phyloP scores from a whole-genome alignment of 257 asterid species.

The Rhazya stricta region DNA sequence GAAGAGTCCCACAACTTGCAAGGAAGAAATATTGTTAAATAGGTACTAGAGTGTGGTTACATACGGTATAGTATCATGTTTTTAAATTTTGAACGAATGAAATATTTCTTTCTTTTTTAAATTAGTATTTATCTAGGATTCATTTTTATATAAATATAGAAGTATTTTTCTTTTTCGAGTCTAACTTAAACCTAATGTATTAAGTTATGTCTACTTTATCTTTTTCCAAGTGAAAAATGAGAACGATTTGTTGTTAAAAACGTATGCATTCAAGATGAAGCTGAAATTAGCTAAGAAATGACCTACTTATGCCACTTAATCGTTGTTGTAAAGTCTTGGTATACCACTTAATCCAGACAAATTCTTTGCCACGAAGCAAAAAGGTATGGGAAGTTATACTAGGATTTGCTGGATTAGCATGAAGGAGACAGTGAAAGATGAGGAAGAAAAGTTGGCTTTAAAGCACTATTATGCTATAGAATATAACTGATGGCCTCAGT shows the following conservation, averaged over 20 bases:
- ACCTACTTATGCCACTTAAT: not conserved
- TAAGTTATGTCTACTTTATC: not conserved
- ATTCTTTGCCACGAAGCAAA: conserved; percentile 2
- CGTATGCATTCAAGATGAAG: too few relatives aligned
- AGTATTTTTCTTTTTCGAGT: not conserved
- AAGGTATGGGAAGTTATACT: not conserved
- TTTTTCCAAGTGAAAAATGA: not conserved
- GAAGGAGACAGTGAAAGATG: conserved; percentile 1
- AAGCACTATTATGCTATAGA: not conserved
- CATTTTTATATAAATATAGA: not conserved
- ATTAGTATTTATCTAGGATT: not conserved
- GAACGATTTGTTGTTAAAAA: not conserved
- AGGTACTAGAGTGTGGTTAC: too few relatives aligned
- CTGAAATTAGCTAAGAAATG: not conserved
- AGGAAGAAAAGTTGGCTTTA: not conserved
- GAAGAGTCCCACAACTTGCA: not conserved
- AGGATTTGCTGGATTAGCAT: conserved; percentile 1
- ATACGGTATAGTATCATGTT: not conserved
- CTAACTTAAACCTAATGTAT: not conserved
- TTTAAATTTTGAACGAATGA: not conserved
- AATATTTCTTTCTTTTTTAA: not conserved
- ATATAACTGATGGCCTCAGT: not conserved
- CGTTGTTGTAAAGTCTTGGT: not conserved
- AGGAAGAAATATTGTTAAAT: not conserved
- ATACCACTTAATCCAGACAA: not conserved